Evolutionary conservation across 495 filamentous ascomycete genomes (phyloP), one percentile per base, ranked within the genome.

Genomic region (Elasticomyces elasticus): DNA sequence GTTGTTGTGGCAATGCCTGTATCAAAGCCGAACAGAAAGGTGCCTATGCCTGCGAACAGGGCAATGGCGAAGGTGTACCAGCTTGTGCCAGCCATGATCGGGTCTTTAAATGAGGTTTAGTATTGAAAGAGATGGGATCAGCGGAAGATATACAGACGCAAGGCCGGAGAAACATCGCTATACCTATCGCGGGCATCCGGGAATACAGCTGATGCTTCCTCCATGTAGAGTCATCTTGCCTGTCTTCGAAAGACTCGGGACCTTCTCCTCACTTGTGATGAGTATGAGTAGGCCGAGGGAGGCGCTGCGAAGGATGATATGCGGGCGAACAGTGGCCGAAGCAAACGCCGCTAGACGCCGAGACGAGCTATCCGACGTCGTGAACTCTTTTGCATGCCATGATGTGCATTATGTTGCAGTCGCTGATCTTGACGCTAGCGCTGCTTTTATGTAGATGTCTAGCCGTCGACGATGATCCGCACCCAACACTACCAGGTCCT

Each of bases 1-100:
- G 78, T 58, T 17, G 55, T 58, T 5, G 55, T 58, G 6, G 55
- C 55, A 24, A 58, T 58, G 55, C 55, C 55, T 24, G 54, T 56
- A 22, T 56, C 54, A 48, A 28, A 46, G 2, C 53, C 53, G 24
- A 51, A 56, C 17, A 56, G 33, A 28, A 56, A 56, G 7, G 55
- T 58, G 6, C 55, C 55, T 4, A 58, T 58, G 37, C 49, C 55
- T n/a, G 49, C 49, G 41, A 58, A 58, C 9, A 58, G 49, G 31
- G 55, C 55, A 23, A 58, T 40, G 30, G 38, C 55, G 10, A 58
- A 40, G 33, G 55, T 57, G 25, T 57, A 57, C 33, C 31, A 43
- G 38, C 19, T 33, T 33, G 30, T 33, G 30, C 30, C 35, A 5
- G 35, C 5, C 35, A 40, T 40, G 35, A 3, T 15, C 13, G 19